phyloP scores from a whole-genome alignment of 1,284 basidiomycete genomes.

The Boletellus deceptivus region DNA sequence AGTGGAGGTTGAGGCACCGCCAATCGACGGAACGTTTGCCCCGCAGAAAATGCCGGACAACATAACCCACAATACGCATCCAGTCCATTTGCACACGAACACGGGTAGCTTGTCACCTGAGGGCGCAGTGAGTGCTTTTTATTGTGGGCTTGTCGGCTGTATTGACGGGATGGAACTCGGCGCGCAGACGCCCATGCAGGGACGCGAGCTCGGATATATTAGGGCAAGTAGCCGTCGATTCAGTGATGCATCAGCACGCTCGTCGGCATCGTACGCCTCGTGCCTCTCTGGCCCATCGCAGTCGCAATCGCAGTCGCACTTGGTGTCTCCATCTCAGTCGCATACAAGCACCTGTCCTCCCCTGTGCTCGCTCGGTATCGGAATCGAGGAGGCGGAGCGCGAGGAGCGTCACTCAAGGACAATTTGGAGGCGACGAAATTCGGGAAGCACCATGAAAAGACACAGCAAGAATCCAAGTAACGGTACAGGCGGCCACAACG shows the following conservation, averaged over 20 bases:
- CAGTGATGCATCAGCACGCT: conserved; percentile 21
- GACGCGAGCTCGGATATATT: neutral
- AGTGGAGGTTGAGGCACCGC: neutral
- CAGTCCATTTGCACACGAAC: neutral
- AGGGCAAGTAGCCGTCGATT: conserved; percentile 12
- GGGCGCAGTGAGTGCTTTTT: conserved; percentile 8
- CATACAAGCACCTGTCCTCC: conserved; percentile 20
- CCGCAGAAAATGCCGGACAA: neutral
- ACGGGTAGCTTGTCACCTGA: neutral
- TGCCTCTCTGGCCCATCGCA: conserved; percentile 22
- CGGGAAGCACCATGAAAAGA: conserved; percentile 11
- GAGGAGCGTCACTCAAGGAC: conserved; percentile 19
- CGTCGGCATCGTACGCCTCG: conserved; percentile 22
- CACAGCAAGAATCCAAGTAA: conserved; percentile 5
- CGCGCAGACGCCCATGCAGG: conserved; percentile 6
- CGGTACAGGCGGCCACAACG: neutral
- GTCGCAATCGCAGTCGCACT: conserved; percentile 16
- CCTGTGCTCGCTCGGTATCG: conserved; percentile 21
- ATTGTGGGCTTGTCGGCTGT: neutral
- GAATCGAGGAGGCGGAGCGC: conserved; percentile 27
- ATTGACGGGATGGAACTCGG: too few relatives aligned
- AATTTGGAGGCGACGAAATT: conserved; percentile 18
- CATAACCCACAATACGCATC: neutral
- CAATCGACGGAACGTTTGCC: neutral
- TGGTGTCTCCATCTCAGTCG: conserved; percentile 18